Percentiles rank a stretch among this genome's conserved stretches.
phyloP scores from a whole-genome alignment of 225 moss, liverwort and hornwort species.

The Bryoerythrophyllum caledonicum region DNA sequence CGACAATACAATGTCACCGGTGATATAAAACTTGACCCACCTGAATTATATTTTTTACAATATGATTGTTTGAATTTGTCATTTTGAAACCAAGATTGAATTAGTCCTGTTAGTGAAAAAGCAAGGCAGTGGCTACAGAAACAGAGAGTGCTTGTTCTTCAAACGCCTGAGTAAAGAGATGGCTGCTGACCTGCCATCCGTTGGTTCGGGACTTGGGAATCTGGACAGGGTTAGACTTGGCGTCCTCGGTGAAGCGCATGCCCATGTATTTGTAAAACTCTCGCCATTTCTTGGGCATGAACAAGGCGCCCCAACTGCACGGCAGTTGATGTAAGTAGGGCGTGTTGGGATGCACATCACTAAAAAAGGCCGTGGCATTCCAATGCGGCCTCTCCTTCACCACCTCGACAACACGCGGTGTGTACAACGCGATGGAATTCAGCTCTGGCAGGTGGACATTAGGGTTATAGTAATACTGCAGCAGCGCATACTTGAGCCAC shows the following conservation, averaged over 20 bases:
- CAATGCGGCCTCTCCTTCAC: conserved; percentile 89
- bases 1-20: too few species aligned
- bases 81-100: too few species aligned
- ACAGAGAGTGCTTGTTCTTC: too few species aligned
- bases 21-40: too few species aligned
- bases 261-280: conserved; percentile 99
- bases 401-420: conserved; percentile 85
- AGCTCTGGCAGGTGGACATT: conserved; percentile 47
- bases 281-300: conserved; percentile 86
- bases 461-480: conserved; percentile 52
- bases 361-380: conserved; percentile 86
- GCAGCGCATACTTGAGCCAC: conserved; percentile 59
- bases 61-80: too few species aligned
- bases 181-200: conserved; percentile 84
- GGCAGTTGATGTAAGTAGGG: conserved; percentile 92
- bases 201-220: conserved; percentile 90
- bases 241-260: conserved; percentile 82
- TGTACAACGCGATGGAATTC: conserved; percentile 77
- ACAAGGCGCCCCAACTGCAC: conserved; percentile 94
- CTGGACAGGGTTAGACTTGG: conserved; percentile 81
- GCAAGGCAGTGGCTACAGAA: neutral
- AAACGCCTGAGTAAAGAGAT: too few species aligned
- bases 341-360: conserved; percentile 62
- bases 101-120: too few species aligned
- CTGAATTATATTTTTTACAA: too few species aligned